phyloP scores from a whole-genome alignment of 495 filamentous ascomycete species.

The Aspergillus nidulans region DNA sequence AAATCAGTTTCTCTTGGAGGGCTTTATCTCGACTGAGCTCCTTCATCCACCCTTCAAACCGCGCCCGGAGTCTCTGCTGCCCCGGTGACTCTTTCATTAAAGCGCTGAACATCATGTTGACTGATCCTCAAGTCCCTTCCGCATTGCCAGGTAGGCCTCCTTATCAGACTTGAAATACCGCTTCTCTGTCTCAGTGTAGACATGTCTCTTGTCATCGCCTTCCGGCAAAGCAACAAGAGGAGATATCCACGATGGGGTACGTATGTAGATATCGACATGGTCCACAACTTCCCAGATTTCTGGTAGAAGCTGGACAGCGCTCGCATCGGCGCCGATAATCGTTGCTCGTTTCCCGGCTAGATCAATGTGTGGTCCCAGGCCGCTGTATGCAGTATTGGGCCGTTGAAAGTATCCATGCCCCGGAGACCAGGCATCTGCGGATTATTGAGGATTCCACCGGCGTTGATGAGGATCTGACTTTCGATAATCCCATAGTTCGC shows the following conservation, averaged over 20 bases:
- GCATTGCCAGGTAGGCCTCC: neutral
- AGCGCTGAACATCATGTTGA: neutral
- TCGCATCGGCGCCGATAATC: conserved; percentile 47
- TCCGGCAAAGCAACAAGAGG: neutral
- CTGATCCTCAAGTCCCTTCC: neutral
- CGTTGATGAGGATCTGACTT: conserved; percentile 43
- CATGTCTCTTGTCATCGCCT: neutral
- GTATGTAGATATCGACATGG: conserved; percentile 19
- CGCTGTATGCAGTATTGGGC: conserved; percentile 48
- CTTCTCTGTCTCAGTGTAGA: neutral
- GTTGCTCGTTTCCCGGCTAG: conserved; percentile 46
- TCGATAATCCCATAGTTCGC: neutral
- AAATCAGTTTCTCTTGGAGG: conserved; percentile 38
- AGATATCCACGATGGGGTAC: conserved; percentile 28
- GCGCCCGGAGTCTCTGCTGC: conserved; percentile 26
- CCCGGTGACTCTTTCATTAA: conserved; percentile 1
- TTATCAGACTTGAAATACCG: neutral
- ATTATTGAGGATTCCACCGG: conserved; percentile 22
- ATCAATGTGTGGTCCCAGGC: conserved; percentile 41
- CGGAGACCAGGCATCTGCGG: conserved; percentile 41
- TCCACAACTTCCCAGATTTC: conserved; percentile 31
- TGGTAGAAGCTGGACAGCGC: conserved; percentile 51
- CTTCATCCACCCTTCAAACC: neutral
- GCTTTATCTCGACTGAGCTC: conserved; percentile 31
- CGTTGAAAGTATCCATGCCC: conserved; percentile 45